Conservation (phyloP, 192 early-diverging fungal species). For the Haplosporangium gracile region DNA sequence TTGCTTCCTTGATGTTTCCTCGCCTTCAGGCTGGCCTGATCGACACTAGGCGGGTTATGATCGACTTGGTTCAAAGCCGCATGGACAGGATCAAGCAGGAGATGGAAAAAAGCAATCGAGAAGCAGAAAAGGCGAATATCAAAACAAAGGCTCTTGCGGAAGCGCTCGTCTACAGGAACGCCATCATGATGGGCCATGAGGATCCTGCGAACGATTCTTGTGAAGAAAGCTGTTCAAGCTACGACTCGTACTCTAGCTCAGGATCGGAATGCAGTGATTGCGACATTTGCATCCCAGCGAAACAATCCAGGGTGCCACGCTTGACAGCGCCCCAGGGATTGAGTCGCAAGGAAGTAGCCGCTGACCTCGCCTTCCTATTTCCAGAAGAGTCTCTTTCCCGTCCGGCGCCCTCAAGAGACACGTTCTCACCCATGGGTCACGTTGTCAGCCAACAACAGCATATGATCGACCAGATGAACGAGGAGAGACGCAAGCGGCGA, state of each 20-base stretch:
- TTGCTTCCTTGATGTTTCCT: not conserved
- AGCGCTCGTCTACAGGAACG: slow-evolving; percentile 4
- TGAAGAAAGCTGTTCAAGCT: slow-evolving; percentile 48
- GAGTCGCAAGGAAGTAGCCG: slow-evolving; percentile 27
- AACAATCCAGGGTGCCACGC: not conserved
- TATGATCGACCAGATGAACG: slow-evolving; percentile 41
- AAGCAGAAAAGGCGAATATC: slow-evolving; percentile 7
- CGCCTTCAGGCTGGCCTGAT: not conserved
- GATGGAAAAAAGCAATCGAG: slow-evolving; percentile 19
- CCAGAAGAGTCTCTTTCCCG: slow-evolving; percentile 1
- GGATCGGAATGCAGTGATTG: slow-evolving; percentile 53
- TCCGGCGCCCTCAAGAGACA: not conserved
- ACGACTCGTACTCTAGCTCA: slow-evolving; percentile 48
- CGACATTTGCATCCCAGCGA: slow-evolving; percentile 28
- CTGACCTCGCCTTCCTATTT: slow-evolving; percentile 40
- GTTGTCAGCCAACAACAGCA: slow-evolving; percentile 23
- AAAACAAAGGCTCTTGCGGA: slow-evolving; percentile 5
- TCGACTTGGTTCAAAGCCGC: slow-evolving; percentile 42
- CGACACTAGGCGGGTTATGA: slow-evolving; percentile 29
- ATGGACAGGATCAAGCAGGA: slow-evolving; percentile 43
- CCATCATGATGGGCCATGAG: not conserved
- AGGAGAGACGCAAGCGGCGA: slow-evolving; percentile 31
- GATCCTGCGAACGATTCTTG: slow-evolving; percentile 26
- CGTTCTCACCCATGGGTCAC: not conserved
- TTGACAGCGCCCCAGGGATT: slow-evolving; percentile 10